A percentile compares a stretch with the other conserved stretches of the same genome.
Conservation (phyloP, 2,329 filamentous ascomycete genomes). For the Scedosporium dehoogii region DNA sequence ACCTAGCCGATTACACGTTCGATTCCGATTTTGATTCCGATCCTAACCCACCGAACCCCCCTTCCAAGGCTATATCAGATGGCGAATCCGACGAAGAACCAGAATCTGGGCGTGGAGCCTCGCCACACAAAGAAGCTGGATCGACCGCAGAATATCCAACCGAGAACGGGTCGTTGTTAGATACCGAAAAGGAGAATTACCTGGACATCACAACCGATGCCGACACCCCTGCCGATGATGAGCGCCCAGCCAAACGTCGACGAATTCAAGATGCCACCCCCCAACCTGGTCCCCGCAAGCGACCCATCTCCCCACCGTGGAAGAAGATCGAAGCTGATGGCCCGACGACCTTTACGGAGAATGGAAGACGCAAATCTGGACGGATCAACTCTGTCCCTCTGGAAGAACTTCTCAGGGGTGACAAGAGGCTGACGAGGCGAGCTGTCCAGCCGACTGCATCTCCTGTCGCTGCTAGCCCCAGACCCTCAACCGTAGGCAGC, state of each 20-base stretch:
- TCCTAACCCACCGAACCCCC: constrained; percentile 7
- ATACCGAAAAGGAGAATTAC: constrained; percentile 7
- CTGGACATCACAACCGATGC: constrained; percentile 16
- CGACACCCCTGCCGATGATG: constrained; percentile 24
- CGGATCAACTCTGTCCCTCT: constrained; percentile 49
- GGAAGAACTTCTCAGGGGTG: constrained; percentile 38
- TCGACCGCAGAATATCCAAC: neutral
- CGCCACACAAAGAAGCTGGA: neutral
- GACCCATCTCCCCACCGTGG: constrained; percentile 79
- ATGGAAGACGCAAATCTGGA: constrained; percentile 59
- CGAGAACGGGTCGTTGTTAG: constrained; percentile 11
- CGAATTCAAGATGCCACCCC: constrained; percentile 43
- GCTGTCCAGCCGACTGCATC: constrained; percentile 24
- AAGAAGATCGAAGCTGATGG: constrained; percentile 78
- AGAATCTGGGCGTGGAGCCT: neutral
- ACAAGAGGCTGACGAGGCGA: constrained; percentile 42
- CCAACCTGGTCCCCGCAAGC: constrained; percentile 24
- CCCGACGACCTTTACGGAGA: constrained; percentile 72
- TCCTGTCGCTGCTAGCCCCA: constrained; percentile 22
- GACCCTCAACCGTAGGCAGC: neutral
- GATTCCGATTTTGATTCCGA: constrained; percentile 12
- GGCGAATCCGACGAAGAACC: constrained; percentile 11
- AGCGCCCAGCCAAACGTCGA: constrained; percentile 54
- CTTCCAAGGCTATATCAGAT: constrained; percentile 10
- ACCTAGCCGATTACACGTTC: constrained; percentile 6